These are phyloP conservation scores for Acanthochlamys bracteata DNA, from an alignment of 106 monocot genomes.

Conservation along the genomic window DNA sequence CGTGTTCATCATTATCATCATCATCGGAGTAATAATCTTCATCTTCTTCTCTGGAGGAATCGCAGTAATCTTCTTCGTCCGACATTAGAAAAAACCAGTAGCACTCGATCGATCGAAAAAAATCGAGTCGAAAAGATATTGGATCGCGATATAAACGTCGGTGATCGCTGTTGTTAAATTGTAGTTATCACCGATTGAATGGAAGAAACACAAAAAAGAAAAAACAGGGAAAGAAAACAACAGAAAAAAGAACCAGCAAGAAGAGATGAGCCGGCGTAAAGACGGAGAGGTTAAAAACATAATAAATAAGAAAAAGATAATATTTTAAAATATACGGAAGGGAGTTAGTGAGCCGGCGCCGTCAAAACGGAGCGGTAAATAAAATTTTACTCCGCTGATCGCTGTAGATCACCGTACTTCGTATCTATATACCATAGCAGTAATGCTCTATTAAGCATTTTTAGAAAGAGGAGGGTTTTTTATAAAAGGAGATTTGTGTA, in stretches of 20 bases:
- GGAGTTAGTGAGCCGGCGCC: too few relatives aligned
- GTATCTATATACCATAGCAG: too few relatives aligned
- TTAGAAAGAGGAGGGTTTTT: too few relatives aligned
- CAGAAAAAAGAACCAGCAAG: neutral
- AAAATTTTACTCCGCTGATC: too few relatives aligned
- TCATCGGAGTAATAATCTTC: neutral
- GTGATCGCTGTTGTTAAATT: neutral
- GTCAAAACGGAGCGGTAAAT: too few relatives aligned
- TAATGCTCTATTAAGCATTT: too few relatives aligned
- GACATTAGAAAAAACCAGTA: neutral
- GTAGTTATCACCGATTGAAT: neutral
- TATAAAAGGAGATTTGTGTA: too few relatives aligned
- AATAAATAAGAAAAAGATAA: too few relatives aligned
- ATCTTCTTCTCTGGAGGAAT: neutral
- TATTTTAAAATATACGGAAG: too few relatives aligned
- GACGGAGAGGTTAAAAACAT: neutral
- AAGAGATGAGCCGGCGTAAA: neutral
- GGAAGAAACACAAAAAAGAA: neutral
- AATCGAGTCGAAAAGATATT: neutral
- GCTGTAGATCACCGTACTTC: too few relatives aligned
- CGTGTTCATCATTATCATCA: neutral
- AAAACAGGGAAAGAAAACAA: too few relatives aligned
- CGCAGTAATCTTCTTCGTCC: constrained; percentile 4
- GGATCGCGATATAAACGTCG: neutral
- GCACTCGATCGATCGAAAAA: neutral